Evolutionary conservation across 2,329 filamentous ascomycete species (phyloP).

Genomic region (Penicillium sp.): DNA sequence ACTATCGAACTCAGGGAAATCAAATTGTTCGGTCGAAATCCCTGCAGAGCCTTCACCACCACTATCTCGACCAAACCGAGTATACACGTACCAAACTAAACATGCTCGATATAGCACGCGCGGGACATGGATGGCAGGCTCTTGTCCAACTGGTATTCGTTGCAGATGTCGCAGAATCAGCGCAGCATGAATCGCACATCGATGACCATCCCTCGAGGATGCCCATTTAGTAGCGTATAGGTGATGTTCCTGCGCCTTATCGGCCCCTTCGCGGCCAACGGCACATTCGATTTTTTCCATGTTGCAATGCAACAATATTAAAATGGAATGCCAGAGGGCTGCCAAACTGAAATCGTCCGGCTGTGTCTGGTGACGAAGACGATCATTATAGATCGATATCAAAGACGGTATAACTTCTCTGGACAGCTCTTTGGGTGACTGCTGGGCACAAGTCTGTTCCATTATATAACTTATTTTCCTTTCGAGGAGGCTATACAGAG

Average conservation of each 20-base stretch:
- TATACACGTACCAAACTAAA: constrained; percentile 23
- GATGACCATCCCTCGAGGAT: constrained; percentile 19
- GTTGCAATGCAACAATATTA: constrained; percentile 25
- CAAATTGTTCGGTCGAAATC: background rate
- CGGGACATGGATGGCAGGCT: constrained; percentile 24
- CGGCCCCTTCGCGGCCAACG: constrained; percentile 24
- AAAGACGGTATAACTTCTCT: background rate
- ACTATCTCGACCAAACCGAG: constrained; percentile 7
- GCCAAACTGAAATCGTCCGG: constrained; percentile 22
- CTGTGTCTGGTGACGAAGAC: constrained; percentile 17
- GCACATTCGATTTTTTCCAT: constrained; percentile 26
- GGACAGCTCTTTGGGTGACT: background rate
- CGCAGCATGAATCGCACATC: constrained; percentile 21
- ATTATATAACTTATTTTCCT: background rate
- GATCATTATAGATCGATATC: background rate
- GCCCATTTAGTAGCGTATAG: constrained; percentile 20
- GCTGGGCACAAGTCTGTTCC: background rate
- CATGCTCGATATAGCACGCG: constrained; percentile 20
- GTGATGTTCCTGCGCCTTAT: constrained; percentile 15
- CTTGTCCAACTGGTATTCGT: constrained; percentile 18
- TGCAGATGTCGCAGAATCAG: constrained; percentile 22
- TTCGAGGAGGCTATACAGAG: constrained; percentile 1
- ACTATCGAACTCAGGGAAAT: background rate
- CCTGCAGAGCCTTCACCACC: background rate
- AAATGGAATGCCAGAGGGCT: constrained; percentile 28